phyloP scores from a whole-genome alignment of 1,284 basidiomycete genomes.

The Naganishia sp. region DNA sequence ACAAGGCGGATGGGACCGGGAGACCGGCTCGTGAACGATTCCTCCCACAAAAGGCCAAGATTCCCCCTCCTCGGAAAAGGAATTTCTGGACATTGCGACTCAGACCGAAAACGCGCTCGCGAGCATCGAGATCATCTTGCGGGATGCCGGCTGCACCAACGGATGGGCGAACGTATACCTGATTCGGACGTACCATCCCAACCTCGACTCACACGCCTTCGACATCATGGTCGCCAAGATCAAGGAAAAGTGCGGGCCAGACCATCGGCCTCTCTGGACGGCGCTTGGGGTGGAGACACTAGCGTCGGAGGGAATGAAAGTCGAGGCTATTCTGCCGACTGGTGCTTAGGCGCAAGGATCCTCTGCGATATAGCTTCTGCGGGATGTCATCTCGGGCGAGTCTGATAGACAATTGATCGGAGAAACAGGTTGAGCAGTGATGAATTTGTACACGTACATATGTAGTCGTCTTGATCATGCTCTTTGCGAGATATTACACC shows the following conservation, averaged over 20 bases:
- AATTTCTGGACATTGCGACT: slow-evolving; percentile 7
- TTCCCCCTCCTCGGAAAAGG: slow-evolving; percentile 9
- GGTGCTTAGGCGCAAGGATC: neutral
- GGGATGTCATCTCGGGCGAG: too few species aligned
- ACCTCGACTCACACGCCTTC: slow-evolving; percentile 35
- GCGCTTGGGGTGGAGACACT: slow-evolving; percentile 37
- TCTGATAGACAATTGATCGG: too few species aligned
- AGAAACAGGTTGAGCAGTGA: too few species aligned
- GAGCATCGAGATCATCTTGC: slow-evolving; percentile 39
- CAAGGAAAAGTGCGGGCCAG: slow-evolving; percentile 37
- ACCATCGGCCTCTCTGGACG: slow-evolving; percentile 43
- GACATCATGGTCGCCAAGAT: slow-evolving; percentile 35
- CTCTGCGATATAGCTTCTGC: too few species aligned
- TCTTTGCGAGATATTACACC: too few species aligned
- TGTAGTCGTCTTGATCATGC: too few species aligned
- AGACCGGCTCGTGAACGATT: slow-evolving; percentile 31
- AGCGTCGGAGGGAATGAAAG: slow-evolving; percentile 38
- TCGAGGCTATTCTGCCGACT: slow-evolving; percentile 33
- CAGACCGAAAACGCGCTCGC: slow-evolving; percentile 44
- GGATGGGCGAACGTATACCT: slow-evolving; percentile 41
- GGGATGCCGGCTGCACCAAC: slow-evolving; percentile 37
- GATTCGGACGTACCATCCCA: slow-evolving; percentile 39
- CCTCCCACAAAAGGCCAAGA: slow-evolving; percentile 27
- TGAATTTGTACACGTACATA: too few species aligned
- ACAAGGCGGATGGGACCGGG: slow-evolving; percentile 42